These are phyloP conservation scores for Inga oerstediana DNA, from an alignment of 306 rosid species.

Conservation along the genomic window DNA sequence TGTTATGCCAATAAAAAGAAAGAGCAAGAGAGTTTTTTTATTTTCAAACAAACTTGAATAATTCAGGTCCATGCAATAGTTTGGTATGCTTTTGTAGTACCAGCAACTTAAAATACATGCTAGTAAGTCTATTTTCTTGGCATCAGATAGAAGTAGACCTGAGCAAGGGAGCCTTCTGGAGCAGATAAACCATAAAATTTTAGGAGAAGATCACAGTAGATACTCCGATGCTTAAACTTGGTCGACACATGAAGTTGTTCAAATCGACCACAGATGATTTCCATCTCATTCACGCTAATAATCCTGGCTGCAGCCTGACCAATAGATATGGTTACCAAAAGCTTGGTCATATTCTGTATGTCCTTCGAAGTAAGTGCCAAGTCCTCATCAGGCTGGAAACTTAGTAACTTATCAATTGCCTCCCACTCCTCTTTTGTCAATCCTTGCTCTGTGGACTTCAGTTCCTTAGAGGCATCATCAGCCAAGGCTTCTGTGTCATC, in stretches of 20 bases:
- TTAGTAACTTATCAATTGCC: constrained; percentile 84
- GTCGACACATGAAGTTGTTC: constrained; percentile 88
- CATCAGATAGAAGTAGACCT: constrained; percentile 60
- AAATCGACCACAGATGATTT: constrained; percentile 85
- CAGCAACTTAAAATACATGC: constrained; percentile 30
- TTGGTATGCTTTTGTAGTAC: not conserved
- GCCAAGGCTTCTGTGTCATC: constrained; percentile 51
- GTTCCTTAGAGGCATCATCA: constrained; percentile 59
- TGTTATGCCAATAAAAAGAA: not conserved
- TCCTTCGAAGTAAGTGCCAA: constrained; percentile 57
- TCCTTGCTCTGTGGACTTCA: constrained; percentile 60
- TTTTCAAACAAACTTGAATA: not conserved
- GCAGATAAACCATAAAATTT: constrained; percentile 87
- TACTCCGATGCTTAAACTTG: constrained; percentile 84
- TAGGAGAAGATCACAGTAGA: constrained; percentile 77
- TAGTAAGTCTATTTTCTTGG: constrained; percentile 18
- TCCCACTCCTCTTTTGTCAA: constrained; percentile 95
- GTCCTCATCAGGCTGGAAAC: constrained; percentile 85
- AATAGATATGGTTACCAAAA: constrained; percentile 70
- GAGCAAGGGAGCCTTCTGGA: constrained; percentile 97
- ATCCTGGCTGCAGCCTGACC: constrained; percentile 93
- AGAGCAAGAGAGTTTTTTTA: not conserved
- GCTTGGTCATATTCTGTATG: constrained; percentile 73
- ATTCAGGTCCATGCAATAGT: constrained; percentile 11
- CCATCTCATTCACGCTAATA: constrained; percentile 69